Percentiles rank a stretch among this genome's conserved stretches.
These are phyloP conservation scores for Metschnikowia vanudenii DNA, from an alignment of 805 yeast genomes.

Conservation along the genomic window DNA sequence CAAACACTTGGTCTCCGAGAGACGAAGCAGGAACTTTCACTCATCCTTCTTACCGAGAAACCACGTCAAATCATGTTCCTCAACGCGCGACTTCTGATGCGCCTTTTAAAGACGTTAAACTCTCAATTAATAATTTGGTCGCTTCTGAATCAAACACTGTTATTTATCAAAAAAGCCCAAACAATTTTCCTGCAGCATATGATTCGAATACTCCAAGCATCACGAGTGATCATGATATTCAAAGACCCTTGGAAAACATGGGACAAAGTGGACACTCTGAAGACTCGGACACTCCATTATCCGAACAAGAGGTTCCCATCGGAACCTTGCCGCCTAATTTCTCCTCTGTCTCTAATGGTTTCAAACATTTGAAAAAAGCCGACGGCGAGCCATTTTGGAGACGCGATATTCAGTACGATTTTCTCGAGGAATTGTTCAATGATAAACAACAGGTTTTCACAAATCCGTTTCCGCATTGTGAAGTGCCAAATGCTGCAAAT, in stretches of 20 bases:
- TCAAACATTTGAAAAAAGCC: slow-evolving; percentile 72
- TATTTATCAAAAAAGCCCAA: background rate
- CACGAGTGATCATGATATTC: background rate
- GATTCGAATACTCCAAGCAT: background rate
- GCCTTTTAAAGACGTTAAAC: slow-evolving; percentile 1
- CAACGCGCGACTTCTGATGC: background rate
- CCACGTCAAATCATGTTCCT: background rate
- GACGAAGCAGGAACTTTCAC: background rate
- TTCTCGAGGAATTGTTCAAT: slow-evolving; percentile 61
- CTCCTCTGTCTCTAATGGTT: slow-evolving; percentile 25
- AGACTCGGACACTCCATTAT: background rate
- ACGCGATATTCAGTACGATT: slow-evolving; percentile 80
- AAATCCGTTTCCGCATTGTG: slow-evolving; percentile 51
- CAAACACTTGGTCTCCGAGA: background rate
- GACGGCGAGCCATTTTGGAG: slow-evolving; percentile 95
- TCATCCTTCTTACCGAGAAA: background rate
- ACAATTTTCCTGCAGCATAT: background rate
- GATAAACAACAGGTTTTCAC: slow-evolving; percentile 67
- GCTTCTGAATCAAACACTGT: background rate
- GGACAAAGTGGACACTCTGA: background rate
- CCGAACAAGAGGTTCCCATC: background rate
- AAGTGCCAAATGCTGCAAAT: slow-evolving; percentile 34
- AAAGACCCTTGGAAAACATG: background rate
- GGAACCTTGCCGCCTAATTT: slow-evolving; percentile 14
- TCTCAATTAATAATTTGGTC: slow-evolving; percentile 5